phyloP scores from a whole-genome alignment of 768 basidiomycete species.

The Chiua virens region DNA sequence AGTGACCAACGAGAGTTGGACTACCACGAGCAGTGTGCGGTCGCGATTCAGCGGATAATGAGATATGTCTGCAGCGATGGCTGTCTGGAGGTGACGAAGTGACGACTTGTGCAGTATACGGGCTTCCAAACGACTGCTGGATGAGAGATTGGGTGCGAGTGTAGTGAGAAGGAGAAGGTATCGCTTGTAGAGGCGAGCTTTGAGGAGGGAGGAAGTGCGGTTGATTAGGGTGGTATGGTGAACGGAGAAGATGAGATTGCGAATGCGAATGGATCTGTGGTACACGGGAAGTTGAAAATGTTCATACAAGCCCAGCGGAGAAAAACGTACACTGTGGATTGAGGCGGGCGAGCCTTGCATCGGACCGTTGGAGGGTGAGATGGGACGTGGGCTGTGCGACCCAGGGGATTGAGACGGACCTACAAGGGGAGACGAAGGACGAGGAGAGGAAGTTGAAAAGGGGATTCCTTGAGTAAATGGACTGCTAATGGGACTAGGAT shows the following conservation, averaged over 20 bases:
- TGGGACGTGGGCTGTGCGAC: neutral
- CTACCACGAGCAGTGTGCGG: neutral
- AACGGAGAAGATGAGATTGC: slow-evolving; percentile 1
- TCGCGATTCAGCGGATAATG: slow-evolving; percentile 8
- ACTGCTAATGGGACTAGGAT: slow-evolving; percentile 8
- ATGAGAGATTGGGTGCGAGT: slow-evolving; percentile 16
- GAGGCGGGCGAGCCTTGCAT: slow-evolving; percentile 11
- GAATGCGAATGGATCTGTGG: slow-evolving; percentile 4
- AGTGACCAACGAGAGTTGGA: neutral
- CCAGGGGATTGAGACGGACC: slow-evolving; percentile 1
- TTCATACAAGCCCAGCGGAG: neutral
- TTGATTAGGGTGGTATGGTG: slow-evolving; percentile 3
- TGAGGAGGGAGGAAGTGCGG: slow-evolving; percentile 7
- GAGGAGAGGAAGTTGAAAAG: slow-evolving; percentile 11
- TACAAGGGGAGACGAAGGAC: slow-evolving; percentile 11
- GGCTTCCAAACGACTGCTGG: slow-evolving; percentile 12
- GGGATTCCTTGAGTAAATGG: slow-evolving; percentile 11
- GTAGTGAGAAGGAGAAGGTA: slow-evolving; percentile 7
- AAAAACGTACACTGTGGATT: slow-evolving; percentile 10
- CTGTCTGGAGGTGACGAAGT: neutral
- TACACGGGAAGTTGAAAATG: neutral
- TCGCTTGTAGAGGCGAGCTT: neutral
- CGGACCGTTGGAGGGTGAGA: slow-evolving; percentile 8
- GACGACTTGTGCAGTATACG: neutral
- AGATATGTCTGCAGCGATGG: slow-evolving; percentile 1